Evolutionary conservation across 495 filamentous ascomycete genomes (phyloP), one percentile per base, ranked within the genome.

Genomic region (Glutinoglossum americanum): DNA sequence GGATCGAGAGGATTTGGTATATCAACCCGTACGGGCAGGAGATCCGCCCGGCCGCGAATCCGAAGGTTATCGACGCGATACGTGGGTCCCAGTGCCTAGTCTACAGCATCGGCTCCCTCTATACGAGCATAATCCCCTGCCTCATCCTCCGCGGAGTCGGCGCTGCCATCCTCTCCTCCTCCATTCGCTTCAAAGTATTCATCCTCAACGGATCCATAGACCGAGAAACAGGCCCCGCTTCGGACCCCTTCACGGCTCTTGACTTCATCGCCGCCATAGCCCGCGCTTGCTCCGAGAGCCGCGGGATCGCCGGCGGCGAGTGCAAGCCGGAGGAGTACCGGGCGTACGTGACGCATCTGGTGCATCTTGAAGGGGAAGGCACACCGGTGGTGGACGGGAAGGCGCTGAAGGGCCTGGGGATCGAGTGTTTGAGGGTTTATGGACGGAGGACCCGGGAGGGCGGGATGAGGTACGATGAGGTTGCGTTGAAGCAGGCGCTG

Each of bases 21-120:
- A 96, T 97, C 69, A 96, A 94, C 67, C 88, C 88, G 0, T 97
- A 95, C 70, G 90, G 90, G 27, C 78, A 82, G 63, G 89, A 95
- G 68, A 95, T 97, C 65, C 76, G 81, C 26, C 85, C 85, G 0
- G 69, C 78, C 0, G 82, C 86, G 1, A 96, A 94, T 64, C 82
- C 86, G 0, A 80, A 85, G 26, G 87, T 90, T 0, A 61, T 94
- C 1, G 73, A 76, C 9, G 79, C 83, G 27, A 64, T 96, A 0
- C 65, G 71, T 15, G 66, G 68, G 32, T 76, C 85, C 0, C 73
- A 78, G 33, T 79, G 79, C 11, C 74, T 96, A 19, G 77, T 96
- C 57, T 96, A 94, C 70, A 87, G 84, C 64, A 94, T 97, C 60
- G 90, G 92, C 45, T 85, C 80, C 48, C 69, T 97, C 11, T 97